A percentile compares a stretch with the other conserved stretches of the same genome.
phyloP scores from a whole-genome alignment of 805 yeast genomes.

The Wickerhamiella sorbophila region DNA sequence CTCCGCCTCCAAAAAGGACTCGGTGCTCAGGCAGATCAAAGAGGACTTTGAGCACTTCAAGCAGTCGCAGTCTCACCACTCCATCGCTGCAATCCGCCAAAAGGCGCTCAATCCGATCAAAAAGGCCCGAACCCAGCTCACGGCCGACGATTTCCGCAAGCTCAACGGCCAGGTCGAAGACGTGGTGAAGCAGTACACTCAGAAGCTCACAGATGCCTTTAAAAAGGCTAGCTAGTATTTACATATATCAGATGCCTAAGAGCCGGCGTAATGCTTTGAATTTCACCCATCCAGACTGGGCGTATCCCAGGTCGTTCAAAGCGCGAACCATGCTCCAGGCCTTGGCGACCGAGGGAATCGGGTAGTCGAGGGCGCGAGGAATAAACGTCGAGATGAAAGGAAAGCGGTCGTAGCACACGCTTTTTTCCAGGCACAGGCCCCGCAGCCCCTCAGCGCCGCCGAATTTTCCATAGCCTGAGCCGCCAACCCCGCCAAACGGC shows the following conservation, averaged over 20 bases:
- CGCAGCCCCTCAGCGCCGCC: conserved; percentile 96
- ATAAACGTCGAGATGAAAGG: conserved; percentile 64
- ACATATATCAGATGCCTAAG: conserved; percentile 22
- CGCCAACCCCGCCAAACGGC: conserved; percentile 91
- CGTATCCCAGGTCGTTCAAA: conserved; percentile 72
- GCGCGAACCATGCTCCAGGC: conserved; percentile 85
- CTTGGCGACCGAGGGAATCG: conserved; percentile 60
- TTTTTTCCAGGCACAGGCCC: conserved; percentile 76
- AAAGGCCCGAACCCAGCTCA: conserved; percentile 35
- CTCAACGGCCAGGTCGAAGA: conserved; percentile 50
- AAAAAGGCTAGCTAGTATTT: conserved; percentile 34
- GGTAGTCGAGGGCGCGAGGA: conserved; percentile 85
- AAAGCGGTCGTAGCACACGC: conserved; percentile 72
- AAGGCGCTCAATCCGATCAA: conserved; percentile 43
- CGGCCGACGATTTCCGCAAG: conserved; percentile 30
- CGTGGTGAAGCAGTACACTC: conserved; percentile 48
- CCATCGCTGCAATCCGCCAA: conserved; percentile 45
- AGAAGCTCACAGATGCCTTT: conserved; percentile 40
- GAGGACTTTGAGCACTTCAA: conserved; percentile 49
- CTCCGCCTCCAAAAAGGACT: conserved; percentile 48
- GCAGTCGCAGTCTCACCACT: conserved; percentile 31
- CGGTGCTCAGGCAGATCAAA: conserved; percentile 46
- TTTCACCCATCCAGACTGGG: conserved; percentile 50
- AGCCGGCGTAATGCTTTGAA: conserved; percentile 39
- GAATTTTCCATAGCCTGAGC: conserved; percentile 93